Base-by-base conservation (phyloP, 2,329 filamentous ascomycete genomes). In the Macrophomina tecta region DNA sequence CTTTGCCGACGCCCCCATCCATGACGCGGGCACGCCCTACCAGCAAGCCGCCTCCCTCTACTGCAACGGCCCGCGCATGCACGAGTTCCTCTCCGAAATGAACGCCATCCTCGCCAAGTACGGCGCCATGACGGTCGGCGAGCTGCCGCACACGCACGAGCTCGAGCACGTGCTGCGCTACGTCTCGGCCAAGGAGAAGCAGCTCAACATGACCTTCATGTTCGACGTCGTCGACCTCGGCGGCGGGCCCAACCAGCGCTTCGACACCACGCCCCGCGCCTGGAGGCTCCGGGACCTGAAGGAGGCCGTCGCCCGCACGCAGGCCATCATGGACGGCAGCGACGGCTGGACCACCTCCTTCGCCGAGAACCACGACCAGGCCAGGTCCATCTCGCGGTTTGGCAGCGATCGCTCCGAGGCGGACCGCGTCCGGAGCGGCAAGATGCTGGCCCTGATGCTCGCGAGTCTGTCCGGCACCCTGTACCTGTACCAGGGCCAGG, bases 191-290 rank as follows among this genome's bases (percentile, higher is more conserved):
- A 77, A 82, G 34, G 84, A 86, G 65, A 83, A 84, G 67, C 85
- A 90, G 75, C 78, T 91, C 58, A 85, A 87, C 73, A 91, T 91
- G 89, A 87, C 90, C 1, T 91, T 91, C 76, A 87, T 88, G 70
- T 89, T 89, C 69, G 86, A 88, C 70, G 83, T 89, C 11, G 87
- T 91, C 7, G 84, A 89, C 72, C 30, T 69, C 36, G 69, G 68
- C 38, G n/a, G 23, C 30, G 58, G 58, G 7, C 2, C 30, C 7
- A 32, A 40, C 32, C 49, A 45, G 55, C 58, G 53, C 45, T 63
- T 55, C 49, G 42, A 55, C 34, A 46, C 45, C 3, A 6, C 16
- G 0, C 45, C 42, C 7, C 46, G 45, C 0, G 64, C 65, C 1
- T 85, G 81, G 82, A 75, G 77, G 51, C 71, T 81, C 16, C 77